phyloP scores from a whole-genome alignment of 495 filamentous ascomycete species.

The Penicillium odoratum region DNA sequence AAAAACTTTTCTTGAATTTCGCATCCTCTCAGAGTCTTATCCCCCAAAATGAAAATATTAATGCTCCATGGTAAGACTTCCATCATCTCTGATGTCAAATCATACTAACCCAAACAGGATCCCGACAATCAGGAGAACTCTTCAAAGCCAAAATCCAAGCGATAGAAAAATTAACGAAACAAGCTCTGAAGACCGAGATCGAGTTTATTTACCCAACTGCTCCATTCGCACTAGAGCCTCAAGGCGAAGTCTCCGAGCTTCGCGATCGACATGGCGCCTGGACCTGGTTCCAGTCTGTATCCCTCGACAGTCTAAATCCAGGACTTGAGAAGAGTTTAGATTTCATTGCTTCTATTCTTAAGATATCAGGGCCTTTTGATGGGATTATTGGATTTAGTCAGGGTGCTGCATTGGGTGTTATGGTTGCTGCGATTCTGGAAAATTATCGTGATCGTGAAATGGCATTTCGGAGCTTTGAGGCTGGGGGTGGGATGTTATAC shows the following conservation, averaged over 20 bases:
- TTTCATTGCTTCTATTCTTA: constrained; percentile 6
- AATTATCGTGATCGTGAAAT: background rate
- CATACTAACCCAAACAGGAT: constrained; percentile 10
- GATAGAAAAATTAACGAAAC: constrained; percentile 10
- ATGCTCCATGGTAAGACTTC: constrained; percentile 11
- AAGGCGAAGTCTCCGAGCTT: constrained; percentile 3
- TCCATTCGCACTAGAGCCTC: constrained; percentile 1
- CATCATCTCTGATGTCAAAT: background rate
- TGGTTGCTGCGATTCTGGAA: constrained; percentile 13
- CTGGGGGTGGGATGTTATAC: constrained; percentile 6
- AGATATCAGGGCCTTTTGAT: constrained; percentile 35
- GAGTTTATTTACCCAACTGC: constrained; percentile 12
- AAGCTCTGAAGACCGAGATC: background rate
- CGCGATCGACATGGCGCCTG: constrained; percentile 10
- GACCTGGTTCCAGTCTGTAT: constrained; percentile 9
- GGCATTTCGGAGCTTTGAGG: background rate
- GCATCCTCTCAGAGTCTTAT: background rate
- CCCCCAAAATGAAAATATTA: constrained; percentile 6
- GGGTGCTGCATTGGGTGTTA: constrained; percentile 17
- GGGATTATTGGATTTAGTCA: constrained; percentile 38
- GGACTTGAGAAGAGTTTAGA: constrained; percentile 1
- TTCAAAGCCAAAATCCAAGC: constrained; percentile 13
- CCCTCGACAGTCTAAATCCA: constrained; percentile 2
- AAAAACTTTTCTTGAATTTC: background rate
- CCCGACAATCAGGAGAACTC: constrained; percentile 16